Evolutionary conservation across 2,329 filamentous ascomycete species (phyloP).

Genomic region (Colletotrichum sp.): DNA sequence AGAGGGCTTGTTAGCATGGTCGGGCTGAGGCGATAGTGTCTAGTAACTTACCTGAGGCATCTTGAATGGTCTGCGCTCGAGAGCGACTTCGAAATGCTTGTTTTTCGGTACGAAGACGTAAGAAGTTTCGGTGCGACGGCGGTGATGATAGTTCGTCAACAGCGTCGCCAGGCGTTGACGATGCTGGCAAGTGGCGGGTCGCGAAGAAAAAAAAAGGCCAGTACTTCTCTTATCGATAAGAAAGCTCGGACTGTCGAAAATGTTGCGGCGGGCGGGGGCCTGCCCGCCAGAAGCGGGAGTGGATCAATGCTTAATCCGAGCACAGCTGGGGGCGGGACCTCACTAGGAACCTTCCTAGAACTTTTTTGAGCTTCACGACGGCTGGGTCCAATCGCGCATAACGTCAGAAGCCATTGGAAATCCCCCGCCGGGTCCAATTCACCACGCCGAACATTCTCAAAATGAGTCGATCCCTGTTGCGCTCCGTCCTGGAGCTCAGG

Average conservation of each 20-base stretch:
- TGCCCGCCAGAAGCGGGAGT: neutral
- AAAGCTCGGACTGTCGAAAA: neutral
- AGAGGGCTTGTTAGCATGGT: neutral
- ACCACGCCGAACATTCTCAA: neutral
- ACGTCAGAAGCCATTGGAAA: neutral
- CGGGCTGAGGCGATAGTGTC: neutral
- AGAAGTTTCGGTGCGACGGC: neutral
- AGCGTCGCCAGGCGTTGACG: neutral
- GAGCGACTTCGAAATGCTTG: neutral
- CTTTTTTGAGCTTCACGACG: conserved; percentile 13
- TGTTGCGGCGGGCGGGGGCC: neutral
- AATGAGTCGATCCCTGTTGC: conserved; percentile 66
- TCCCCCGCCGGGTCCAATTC: neutral
- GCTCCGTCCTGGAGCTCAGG: conserved; percentile 67
- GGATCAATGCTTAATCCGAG: conserved; percentile 1
- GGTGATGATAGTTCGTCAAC: neutral
- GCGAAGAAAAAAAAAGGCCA: conserved; percentile 9
- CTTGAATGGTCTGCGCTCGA: conserved; percentile 1
- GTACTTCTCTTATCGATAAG: conserved; percentile 10
- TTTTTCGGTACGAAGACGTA: neutral
- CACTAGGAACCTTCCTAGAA: conserved; percentile 1
- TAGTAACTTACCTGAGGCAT: conserved; percentile 10
- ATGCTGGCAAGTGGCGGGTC: conserved; percentile 15
- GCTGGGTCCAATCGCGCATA: neutral
- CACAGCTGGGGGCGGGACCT: neutral